phyloP scores from a whole-genome alignment of 805 yeast genomes.

The Candida tallmaniae region DNA sequence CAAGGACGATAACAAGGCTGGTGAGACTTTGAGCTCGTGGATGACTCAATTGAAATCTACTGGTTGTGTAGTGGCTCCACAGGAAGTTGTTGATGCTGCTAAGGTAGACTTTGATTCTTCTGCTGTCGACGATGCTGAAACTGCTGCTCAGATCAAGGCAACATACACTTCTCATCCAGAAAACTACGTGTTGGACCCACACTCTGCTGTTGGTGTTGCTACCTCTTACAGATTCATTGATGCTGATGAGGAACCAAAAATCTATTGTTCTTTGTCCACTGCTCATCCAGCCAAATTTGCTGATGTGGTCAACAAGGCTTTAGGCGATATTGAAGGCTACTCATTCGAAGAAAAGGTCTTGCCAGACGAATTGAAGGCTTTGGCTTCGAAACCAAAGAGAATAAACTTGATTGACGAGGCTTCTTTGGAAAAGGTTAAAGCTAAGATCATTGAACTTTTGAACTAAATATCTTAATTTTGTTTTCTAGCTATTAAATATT shows the following conservation, averaged over 20 bases:
- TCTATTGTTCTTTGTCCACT: slow-evolving; percentile 79
- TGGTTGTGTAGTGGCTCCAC: slow-evolving; percentile 73
- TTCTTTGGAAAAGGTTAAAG: slow-evolving; percentile 69
- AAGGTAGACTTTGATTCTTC: slow-evolving; percentile 68
- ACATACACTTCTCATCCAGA: slow-evolving; percentile 57
- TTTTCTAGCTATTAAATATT: neutral
- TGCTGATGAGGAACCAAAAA: slow-evolving; percentile 31
- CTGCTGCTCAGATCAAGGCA: slow-evolving; percentile 71
- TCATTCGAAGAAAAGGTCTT: slow-evolving; percentile 84
- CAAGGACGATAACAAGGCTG: slow-evolving; percentile 57
- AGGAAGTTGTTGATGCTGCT: slow-evolving; percentile 62
- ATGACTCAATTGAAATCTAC: slow-evolving; percentile 70
- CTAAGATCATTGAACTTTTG: slow-evolving; percentile 69
- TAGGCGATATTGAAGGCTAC: slow-evolving; percentile 62
- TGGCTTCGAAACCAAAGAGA: slow-evolving; percentile 69
- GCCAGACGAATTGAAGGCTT: slow-evolving; percentile 78
- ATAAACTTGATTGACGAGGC: slow-evolving; percentile 67
- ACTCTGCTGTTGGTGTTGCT: slow-evolving; percentile 90
- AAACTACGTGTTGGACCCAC: slow-evolving; percentile 90
- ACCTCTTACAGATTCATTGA: slow-evolving; percentile 64
- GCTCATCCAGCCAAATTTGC: slow-evolving; percentile 99
- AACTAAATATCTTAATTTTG: too few species aligned
- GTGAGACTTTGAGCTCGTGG: slow-evolving; percentile 66
- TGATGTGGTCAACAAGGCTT: slow-evolving; percentile 86
- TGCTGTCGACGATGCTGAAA: slow-evolving; percentile 73